These are phyloP conservation scores for Sclerospora graminicola DNA, from an alignment of 352 stramenopile species.

Conservation along the genomic window DNA sequence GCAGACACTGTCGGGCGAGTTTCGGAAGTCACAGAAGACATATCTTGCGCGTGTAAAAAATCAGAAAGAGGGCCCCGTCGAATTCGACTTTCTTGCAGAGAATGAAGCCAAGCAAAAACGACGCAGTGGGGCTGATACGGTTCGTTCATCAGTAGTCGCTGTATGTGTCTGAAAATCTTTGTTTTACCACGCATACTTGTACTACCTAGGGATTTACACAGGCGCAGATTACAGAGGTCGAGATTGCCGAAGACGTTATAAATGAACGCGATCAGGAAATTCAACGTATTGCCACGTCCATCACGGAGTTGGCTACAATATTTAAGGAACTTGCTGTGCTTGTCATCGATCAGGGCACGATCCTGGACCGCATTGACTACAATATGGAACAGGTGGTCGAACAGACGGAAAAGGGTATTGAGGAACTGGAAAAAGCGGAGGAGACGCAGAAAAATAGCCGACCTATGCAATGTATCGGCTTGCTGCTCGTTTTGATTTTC, in stretches of 20 bases:
- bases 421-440: constrained; percentile 98
- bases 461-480: constrained; percentile 91
- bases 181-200: not conserved
- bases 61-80: constrained; percentile 92
- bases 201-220: constrained; percentile 85
- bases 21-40: constrained; percentile 97
- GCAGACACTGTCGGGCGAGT: constrained; percentile 93
- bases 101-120: constrained; percentile 52
- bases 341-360: constrained; percentile 99
- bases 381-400: constrained; percentile 99
- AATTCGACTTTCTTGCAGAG: constrained; percentile 86
- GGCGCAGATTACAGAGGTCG: constrained; percentile 92
- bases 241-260: constrained; percentile 93
- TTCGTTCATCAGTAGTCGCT: not conserved
- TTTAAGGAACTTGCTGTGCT: constrained; percentile 99
- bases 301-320: constrained; percentile 98
- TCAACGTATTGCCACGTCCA: constrained; percentile 96
- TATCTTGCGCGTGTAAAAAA: constrained; percentile 94
- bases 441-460: constrained; percentile 96
- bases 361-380: constrained; percentile 99
- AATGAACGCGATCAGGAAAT: constrained; percentile 95
- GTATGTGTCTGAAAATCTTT: not conserved
- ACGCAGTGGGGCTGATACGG: constrained; percentile 22
- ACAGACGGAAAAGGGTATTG: constrained; percentile 96
- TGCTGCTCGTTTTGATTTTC: constrained; percentile 89